Percentiles rank a stretch among this genome's conserved stretches.
phyloP scores from a whole-genome alignment of 306 rosid species.

The Luffa acutangula region DNA sequence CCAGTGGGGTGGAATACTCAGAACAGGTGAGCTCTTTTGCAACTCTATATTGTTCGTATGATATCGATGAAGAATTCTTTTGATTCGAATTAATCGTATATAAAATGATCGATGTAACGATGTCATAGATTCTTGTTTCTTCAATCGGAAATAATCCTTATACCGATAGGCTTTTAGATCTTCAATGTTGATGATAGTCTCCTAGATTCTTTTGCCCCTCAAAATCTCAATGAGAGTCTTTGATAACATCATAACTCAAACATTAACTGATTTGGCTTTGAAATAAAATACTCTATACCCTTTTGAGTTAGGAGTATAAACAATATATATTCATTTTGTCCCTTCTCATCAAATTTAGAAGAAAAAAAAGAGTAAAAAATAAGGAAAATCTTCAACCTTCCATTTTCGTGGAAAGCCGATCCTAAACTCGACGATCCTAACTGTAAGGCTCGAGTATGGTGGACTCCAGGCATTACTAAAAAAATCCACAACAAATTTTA shows the following conservation, averaged over 20 bases:
- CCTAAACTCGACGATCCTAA: neutral
- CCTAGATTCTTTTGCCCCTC: too few relatives aligned
- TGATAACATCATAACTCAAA: too few relatives aligned
- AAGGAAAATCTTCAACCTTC: neutral
- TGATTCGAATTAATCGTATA: neutral
- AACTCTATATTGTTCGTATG: neutral
- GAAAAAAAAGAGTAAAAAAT: neutral
- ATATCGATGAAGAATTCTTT: neutral
- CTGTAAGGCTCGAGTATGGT: neutral
- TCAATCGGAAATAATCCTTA: neutral
- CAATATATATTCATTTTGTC: too few relatives aligned
- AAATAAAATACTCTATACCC: too few relatives aligned
- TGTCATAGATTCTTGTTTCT: neutral
- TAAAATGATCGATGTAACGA: neutral
- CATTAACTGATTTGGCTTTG: too few relatives aligned
- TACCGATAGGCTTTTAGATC: neutral
- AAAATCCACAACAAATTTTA: neutral
- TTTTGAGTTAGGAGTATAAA: too few relatives aligned
- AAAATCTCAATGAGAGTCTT: too few relatives aligned
- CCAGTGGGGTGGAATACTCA: constrained; percentile 73
- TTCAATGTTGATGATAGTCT: too few relatives aligned
- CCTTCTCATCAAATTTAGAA: too few relatives aligned
- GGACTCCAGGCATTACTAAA: neutral
- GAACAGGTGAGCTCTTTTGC: constrained; percentile 54
- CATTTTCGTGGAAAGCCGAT: too few relatives aligned